A percentile compares a stretch with the other conserved stretches of the same genome.
Conservation (phyloP, 1,284 basidiomycete genomes). For the Bothia castanella region DNA sequence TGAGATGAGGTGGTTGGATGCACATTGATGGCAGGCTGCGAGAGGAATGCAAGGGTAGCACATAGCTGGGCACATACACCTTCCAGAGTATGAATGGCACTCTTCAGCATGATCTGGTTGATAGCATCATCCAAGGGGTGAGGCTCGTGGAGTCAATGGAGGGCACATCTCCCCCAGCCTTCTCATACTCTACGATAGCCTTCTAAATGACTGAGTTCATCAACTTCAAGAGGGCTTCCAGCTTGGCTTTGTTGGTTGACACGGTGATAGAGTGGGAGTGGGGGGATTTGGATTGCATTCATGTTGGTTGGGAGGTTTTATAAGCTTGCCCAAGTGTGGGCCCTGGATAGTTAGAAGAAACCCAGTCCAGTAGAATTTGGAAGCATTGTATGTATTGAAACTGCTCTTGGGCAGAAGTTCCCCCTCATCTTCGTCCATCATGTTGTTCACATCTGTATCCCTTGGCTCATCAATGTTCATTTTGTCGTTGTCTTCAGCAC, state of each 20-base stretch:
- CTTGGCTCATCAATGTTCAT: constrained; percentile 52
- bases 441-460: constrained; percentile 37
- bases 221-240: too few species aligned
- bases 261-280: constrained; percentile 5
- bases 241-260: constrained; percentile 23
- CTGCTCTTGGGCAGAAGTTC: too few species aligned
- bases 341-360: not conserved
- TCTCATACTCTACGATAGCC: constrained; percentile 30
- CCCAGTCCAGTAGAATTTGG: not conserved
- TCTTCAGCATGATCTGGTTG: constrained; percentile 25
- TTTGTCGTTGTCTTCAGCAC: constrained; percentile 37
- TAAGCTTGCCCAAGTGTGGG: not conserved
- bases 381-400: not conserved
- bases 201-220: constrained; percentile 26
- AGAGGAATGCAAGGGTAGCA: constrained; percentile 30
- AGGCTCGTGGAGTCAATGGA: constrained; percentile 21
- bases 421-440: constrained; percentile 36
- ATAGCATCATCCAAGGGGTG: constrained; percentile 25
- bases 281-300: not conserved
- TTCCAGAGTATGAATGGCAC: constrained; percentile 28
- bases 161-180: constrained; percentile 22
- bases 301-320: not conserved
- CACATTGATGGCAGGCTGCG: constrained; percentile 29
- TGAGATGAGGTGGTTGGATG: too few species aligned
- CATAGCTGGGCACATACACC: constrained; percentile 31